Base-by-base conservation (phyloP, 768 basidiomycete species). In the Pholiota molesta region DNA sequence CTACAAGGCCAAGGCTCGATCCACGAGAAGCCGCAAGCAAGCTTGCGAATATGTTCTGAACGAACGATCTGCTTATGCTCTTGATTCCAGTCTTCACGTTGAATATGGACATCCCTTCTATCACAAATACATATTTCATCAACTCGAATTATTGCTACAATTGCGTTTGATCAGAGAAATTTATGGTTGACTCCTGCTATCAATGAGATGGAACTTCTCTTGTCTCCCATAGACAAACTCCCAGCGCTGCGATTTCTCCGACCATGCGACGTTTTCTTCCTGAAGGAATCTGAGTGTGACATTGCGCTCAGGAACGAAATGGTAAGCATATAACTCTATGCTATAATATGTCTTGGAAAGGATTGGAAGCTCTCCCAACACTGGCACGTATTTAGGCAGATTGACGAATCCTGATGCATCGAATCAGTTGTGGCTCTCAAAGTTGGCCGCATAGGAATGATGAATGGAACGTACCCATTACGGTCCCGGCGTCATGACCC, bases 21-120 rank as follows among this genome's bases (percentile, higher is more conserved):
- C 89, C 94, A 10, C 81, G 89, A 69, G 89, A 93, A 69, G 92
- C 92, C 14, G 94, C 92, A 19, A 92, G 92, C 72, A 95, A 95
- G 73, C 81, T 95, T 60, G 94, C 93, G 7, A 96, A 95, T 70
- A 90, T 92, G 89, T 92, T 93, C 71, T 93, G 77, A 72, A 33
- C 31, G 31, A 19, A 33, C 23, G 31, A 5, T 17, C 19, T 35
- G 31, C 33, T 13, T 51, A 29, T 23, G 29, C 47, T 56, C 42
- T 42, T 19, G 23, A 49, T 49, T 49, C 13, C 47, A 14, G 13
- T 49, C 19, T 49, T 23, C 47, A 26, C 23, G 47, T 49, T 44
- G n/a, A n/a, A n/a, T 44, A 44, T 26, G 21, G 14, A 37, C 13
- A 11, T 37, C 5, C 14, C 35, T 37, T 49, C 47, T 21, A 28